These are phyloP conservation scores for Dovyalis caffra DNA, from an alignment of 345 rosid genomes.

Conservation along the genomic window DNA sequence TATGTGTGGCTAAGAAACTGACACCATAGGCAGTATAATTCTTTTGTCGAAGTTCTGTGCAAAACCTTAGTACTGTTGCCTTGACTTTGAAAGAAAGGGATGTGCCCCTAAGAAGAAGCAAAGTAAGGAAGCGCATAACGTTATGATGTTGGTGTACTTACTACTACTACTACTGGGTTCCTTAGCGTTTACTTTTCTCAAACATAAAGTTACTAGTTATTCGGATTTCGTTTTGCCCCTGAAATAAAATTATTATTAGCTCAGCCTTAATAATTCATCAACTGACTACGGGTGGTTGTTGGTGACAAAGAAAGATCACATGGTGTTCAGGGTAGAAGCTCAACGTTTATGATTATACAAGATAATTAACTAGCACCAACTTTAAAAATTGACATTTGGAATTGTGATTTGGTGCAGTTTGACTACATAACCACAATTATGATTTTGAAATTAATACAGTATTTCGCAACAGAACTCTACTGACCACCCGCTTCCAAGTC, in stretches of 20 bases:
- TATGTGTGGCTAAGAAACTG: not conserved
- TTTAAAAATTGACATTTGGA: conserved; percentile 29
- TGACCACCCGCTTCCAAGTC: no score
- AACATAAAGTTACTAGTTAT: conserved; percentile 38
- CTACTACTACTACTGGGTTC: not conserved
- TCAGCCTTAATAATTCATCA: conserved; percentile 24
- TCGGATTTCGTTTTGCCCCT: not conserved
- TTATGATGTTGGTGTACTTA: conserved; percentile 1
- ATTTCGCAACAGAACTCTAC: not conserved
- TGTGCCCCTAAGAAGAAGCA: conserved; percentile 12
- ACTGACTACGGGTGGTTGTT: conserved; percentile 20
- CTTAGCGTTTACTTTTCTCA: conserved; percentile 53
- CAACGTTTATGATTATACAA: not conserved
- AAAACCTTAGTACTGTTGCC: conserved; percentile 19
- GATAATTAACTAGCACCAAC: conserved; percentile 19
- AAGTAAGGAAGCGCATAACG: conserved; percentile 14
- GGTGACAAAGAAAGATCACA: conserved; percentile 24
- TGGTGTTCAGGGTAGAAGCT: not conserved
- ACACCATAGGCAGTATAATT: not conserved
- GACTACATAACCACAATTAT: not conserved
- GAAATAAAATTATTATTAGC: conserved; percentile 6
- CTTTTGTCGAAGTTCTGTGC: not conserved
- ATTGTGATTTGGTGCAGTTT: conserved; percentile 17
- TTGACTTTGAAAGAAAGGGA: conserved; percentile 51
- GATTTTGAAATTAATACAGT: not conserved